Conservation (phyloP, 345 rosid species). For the Microcos paniculata region DNA sequence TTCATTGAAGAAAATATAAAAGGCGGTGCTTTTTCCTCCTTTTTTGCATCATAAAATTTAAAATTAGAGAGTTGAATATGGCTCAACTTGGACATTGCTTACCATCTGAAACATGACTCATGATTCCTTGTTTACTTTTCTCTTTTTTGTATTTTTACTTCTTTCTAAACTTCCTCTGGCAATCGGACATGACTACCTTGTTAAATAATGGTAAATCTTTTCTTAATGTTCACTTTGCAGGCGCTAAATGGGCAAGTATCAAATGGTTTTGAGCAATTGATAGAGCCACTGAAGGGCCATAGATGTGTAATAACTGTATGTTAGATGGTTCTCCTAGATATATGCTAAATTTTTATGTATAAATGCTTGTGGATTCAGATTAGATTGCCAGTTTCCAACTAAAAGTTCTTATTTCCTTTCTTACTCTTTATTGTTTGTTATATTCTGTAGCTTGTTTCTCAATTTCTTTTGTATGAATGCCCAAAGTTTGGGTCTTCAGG, state of each 20-base stretch:
- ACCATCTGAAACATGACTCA: neutral
- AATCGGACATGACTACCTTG: neutral
- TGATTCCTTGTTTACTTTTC: too few relatives aligned
- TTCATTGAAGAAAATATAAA: neutral
- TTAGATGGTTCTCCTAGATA: neutral
- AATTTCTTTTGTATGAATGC: conserved; percentile 4
- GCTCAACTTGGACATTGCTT: neutral
- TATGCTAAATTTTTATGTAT: neutral
- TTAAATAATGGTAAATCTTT: neutral
- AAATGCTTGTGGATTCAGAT: neutral
- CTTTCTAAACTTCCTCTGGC: neutral
- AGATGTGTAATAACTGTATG: conserved; percentile 38
- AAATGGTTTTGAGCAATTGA: conserved; percentile 32
- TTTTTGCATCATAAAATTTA: neutral
- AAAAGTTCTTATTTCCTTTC: neutral
- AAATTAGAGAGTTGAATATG: neutral
- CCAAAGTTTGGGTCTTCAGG: conserved; percentile 38
- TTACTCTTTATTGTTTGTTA: neutral
- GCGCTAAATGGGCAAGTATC: conserved; percentile 17
- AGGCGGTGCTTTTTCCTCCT: neutral
- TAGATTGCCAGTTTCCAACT: neutral
- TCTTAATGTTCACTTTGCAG: conserved; percentile 17
- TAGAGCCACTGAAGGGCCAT: conserved; percentile 25
- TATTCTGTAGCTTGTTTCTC: neutral
- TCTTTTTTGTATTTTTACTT: neutral